Conservation (phyloP, 2,329 filamentous ascomycete species). For the Diaporthe vexans region DNA sequence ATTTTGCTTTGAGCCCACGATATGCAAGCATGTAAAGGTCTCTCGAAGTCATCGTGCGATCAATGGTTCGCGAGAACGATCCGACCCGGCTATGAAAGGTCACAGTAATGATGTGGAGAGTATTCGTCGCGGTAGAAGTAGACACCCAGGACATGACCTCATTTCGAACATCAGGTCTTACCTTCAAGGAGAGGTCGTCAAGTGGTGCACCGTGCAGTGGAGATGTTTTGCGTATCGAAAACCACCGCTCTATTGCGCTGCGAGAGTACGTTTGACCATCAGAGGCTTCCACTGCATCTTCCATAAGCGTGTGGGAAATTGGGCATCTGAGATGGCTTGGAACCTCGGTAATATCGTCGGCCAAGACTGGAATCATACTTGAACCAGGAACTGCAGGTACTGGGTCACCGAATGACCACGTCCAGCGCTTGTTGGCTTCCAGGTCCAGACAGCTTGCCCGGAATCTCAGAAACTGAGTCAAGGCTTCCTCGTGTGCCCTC, state of each 20-base stretch:
- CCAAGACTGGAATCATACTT: background rate
- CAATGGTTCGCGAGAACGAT: conserved; percentile 11
- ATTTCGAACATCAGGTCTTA: background rate
- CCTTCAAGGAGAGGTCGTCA: background rate
- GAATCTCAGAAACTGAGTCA: background rate
- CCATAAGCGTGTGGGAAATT: conserved; percentile 27
- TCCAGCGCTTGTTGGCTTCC: background rate
- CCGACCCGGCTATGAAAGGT: conserved; percentile 25
- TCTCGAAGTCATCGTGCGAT: background rate
- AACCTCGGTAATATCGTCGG: conserved; percentile 4
- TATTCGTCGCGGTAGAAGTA: background rate
- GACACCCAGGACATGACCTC: conserved; percentile 3
- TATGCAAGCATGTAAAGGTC: conserved; percentile 26
- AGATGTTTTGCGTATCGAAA: conserved; percentile 2
- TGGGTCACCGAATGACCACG: conserved; percentile 27
- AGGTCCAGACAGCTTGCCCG: background rate
- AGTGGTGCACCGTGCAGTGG: conserved; percentile 22
- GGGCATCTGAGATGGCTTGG: conserved; percentile 27
- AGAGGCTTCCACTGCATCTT: conserved; percentile 27
- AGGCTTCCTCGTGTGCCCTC: background rate
- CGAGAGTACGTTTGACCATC: conserved; percentile 18
- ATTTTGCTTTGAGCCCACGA: conserved; percentile 15
- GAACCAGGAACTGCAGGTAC: background rate
- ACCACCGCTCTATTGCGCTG: conserved; percentile 20
- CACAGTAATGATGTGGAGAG: conserved; percentile 6